These are phyloP conservation scores for Fraxinus nigra DNA, from an alignment of 305 asterid species.

Conservation along the genomic window DNA sequence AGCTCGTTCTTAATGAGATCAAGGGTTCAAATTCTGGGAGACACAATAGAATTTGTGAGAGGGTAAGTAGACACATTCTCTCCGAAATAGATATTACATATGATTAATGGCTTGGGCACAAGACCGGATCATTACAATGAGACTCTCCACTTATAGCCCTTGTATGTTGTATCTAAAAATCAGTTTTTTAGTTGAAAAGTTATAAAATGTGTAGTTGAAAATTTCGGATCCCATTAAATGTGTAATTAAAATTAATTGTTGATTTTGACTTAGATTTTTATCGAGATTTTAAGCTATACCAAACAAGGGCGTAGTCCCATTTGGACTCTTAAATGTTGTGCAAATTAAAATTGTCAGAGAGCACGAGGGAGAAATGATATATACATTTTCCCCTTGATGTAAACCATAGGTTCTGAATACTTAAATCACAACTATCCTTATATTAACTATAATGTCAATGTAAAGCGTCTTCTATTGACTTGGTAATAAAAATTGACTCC, in stretches of 20 bases:
- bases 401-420: background rate
- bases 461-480: background rate
- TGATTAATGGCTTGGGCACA: background rate
- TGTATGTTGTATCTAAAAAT: background rate
- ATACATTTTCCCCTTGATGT: background rate
- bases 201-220: background rate
- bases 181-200: background rate
- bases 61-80: background rate
- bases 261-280: background rate
- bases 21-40: background rate
- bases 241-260: background rate
- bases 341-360: background rate
- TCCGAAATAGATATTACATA: background rate
- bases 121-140: background rate
- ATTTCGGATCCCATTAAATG: too few relatives aligned
- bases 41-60: background rate
- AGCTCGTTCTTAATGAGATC: background rate
- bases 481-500: background rate
- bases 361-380: background rate
- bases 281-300: background rate
- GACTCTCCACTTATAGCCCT: background rate
- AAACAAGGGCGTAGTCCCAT: background rate
- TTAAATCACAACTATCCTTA: background rate
- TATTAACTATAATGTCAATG: background rate
- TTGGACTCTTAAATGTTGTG: background rate